Evolutionary conservation across 495 filamentous ascomycete genomes (phyloP).

Genomic region (Penicillium ochrochloron): DNA sequence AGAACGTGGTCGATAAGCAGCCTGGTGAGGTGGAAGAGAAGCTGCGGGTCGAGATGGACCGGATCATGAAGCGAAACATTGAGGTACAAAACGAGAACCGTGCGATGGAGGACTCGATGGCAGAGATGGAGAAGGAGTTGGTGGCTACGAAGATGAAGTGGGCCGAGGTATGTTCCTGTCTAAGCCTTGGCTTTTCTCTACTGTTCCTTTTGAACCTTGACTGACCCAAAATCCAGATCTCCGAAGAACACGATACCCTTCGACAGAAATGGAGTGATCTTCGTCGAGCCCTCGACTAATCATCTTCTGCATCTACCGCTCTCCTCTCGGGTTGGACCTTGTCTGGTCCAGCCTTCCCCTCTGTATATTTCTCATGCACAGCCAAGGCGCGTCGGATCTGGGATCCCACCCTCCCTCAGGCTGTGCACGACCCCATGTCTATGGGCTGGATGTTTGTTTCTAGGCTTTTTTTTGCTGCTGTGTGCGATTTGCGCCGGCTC

Average conservation of each 20-base stretch:
- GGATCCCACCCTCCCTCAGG: constrained; percentile 21
- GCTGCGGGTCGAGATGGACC: constrained; percentile 85
- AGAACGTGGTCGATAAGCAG: constrained; percentile 84
- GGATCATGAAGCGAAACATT: constrained; percentile 87
- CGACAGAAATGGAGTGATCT: constrained; percentile 82
- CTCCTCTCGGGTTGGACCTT: constrained; percentile 1
- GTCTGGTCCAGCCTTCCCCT: not conserved
- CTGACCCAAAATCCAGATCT: constrained; percentile 34
- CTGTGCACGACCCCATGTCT: constrained; percentile 13
- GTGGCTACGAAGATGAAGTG: constrained; percentile 94
- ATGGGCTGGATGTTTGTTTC: constrained; percentile 27
- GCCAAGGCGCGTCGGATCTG: constrained; percentile 25
- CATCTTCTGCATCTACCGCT: not conserved
- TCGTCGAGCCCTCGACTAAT: constrained; percentile 65
- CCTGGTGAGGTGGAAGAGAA: constrained; percentile 84
- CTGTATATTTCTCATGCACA: constrained; percentile 37
- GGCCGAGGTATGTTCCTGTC: constrained; percentile 73
- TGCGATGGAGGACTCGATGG: constrained; percentile 83
- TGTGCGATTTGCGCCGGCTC: constrained; percentile 1
- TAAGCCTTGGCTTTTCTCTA: not conserved
- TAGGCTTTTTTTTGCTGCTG: constrained; percentile 11
- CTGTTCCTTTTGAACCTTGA: not conserved
- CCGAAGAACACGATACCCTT: constrained; percentile 76
- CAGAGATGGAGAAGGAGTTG: constrained; percentile 91
- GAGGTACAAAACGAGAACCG: constrained; percentile 96